Conservation (phyloP, 148 eudicot species). For the Rhododendron ovatum region DNA sequence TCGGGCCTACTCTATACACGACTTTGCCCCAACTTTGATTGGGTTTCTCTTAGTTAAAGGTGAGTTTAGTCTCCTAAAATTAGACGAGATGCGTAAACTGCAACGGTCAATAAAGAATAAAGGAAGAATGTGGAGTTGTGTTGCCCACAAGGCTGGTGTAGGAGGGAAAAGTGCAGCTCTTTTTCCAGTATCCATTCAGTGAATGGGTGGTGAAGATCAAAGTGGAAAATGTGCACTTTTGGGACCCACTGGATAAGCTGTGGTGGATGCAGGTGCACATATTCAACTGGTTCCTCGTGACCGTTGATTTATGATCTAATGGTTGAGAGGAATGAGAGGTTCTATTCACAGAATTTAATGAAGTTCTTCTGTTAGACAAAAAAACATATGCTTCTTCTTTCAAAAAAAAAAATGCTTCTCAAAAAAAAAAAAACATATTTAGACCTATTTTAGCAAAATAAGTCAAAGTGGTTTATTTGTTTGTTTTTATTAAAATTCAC, state of each 20-base stretch:
- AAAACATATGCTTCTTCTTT: too few species aligned
- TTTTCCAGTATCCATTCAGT: neutral
- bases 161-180: neutral
- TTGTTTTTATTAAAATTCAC: too few species aligned
- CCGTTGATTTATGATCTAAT: neutral
- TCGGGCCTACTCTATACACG: neutral
- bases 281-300: neutral
- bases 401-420: too few species aligned
- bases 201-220: neutral
- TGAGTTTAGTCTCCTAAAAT: neutral
- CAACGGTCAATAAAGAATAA: too few species aligned
- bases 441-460: too few species aligned
- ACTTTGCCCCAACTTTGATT: neutral
- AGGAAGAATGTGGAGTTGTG: too few species aligned
- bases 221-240: neutral
- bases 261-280: constrained; percentile 4
- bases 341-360: neutral
- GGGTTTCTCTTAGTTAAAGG: neutral
- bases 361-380: neutral
- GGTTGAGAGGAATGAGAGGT: neutral
- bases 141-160: neutral
- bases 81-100: neutral
- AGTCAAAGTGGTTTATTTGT: too few species aligned
- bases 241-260: neutral
- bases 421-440: too few species aligned